Percentiles rank a stretch among this genome's conserved stretches.
Evolutionary conservation across 2,329 filamentous ascomycete genomes (phyloP).

Genomic region (Clarireedia paspali): DNA sequence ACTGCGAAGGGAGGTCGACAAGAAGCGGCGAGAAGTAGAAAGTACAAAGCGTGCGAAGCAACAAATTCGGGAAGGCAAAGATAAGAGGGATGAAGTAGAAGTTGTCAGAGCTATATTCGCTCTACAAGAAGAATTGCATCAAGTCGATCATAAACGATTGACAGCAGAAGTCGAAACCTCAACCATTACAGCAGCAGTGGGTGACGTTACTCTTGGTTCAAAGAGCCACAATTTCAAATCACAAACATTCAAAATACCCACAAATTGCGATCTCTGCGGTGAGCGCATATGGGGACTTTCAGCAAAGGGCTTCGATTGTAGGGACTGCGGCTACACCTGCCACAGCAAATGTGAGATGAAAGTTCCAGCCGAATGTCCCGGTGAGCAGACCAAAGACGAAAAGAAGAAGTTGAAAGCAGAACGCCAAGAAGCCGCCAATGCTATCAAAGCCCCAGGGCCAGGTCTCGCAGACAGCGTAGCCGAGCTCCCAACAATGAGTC

Average conservation of each 20-base stretch:
- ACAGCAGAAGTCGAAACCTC: slow-evolving; percentile 89
- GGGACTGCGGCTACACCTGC: slow-evolving; percentile 95
- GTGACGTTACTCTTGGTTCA: slow-evolving; percentile 85
- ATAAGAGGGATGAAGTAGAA: slow-evolving; percentile 82
- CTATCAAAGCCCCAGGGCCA: slow-evolving; percentile 19
- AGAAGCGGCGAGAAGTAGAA: slow-evolving; percentile 80
- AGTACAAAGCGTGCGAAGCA: slow-evolving; percentile 65
- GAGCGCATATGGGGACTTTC: slow-evolving; percentile 96
- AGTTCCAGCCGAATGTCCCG: slow-evolving; percentile 90
- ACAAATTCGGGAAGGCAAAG: slow-evolving; percentile 70
- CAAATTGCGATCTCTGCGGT: slow-evolving; percentile 93
- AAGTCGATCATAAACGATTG: slow-evolving; percentile 73
- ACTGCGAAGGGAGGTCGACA: slow-evolving; percentile 73
- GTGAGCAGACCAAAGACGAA: slow-evolving; percentile 88
- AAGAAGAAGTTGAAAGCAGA: slow-evolving; percentile 88
- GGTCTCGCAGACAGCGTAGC: slow-evolving; percentile 41
- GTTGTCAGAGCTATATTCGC: slow-evolving; percentile 77
- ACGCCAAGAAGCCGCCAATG: slow-evolving; percentile 69
- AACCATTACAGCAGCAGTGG: slow-evolving; percentile 84
- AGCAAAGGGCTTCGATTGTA: slow-evolving; percentile 92
- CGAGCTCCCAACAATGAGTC: slow-evolving; percentile 60
- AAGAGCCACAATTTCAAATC: slow-evolving; percentile 97
- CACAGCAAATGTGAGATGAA: slow-evolving; percentile 99
- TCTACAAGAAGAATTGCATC: slow-evolving; percentile 77
- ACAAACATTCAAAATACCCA: slow-evolving; percentile 99